These are phyloP conservation scores for Barnettozyma sp. DNA, from an alignment of 805 yeast species.

Conservation along the genomic window DNA sequence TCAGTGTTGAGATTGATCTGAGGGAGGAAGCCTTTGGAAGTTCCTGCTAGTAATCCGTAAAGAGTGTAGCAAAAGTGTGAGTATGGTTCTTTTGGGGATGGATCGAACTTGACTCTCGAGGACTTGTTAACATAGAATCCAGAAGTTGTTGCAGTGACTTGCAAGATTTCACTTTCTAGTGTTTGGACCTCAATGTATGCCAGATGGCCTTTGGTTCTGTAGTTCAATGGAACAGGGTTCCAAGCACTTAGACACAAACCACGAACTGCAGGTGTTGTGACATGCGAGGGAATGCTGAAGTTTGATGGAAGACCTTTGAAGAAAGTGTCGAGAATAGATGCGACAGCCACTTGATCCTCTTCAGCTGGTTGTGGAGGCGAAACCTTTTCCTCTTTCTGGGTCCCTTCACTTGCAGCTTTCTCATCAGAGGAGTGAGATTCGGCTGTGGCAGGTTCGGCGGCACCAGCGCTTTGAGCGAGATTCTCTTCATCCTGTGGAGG, in stretches of 20 bases:
- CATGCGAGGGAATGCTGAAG: constrained; percentile 13
- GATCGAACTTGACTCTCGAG: constrained; percentile 63
- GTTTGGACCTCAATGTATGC: constrained; percentile 70
- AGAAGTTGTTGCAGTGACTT: constrained; percentile 68
- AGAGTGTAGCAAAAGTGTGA: constrained; percentile 36
- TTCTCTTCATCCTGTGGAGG: constrained; percentile 8
- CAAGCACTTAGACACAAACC: constrained; percentile 72
- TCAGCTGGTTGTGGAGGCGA: constrained; percentile 22
- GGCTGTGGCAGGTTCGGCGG: constrained; percentile 12
- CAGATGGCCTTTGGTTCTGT: constrained; percentile 67
- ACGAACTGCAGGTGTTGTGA: constrained; percentile 34
- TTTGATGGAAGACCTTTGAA: constrained; percentile 20
- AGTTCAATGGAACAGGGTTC: constrained; percentile 74
- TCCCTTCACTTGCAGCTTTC: not conserved
- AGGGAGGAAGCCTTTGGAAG: constrained; percentile 56
- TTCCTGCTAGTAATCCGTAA: constrained; percentile 49
- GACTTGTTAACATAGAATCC: constrained; percentile 79
- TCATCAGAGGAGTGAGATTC: not conserved
- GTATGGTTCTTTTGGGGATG: constrained; percentile 35
- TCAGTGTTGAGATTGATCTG: constrained; percentile 48
- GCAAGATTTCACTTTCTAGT: constrained; percentile 71
- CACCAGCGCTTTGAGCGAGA: too few species aligned
- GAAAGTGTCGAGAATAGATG: constrained; percentile 17
- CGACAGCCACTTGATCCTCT: constrained; percentile 18
- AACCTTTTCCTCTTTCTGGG: constrained; percentile 1